Percentiles rank a stretch among this genome's conserved stretches.
Evolutionary conservation across 306 rosid species (phyloP).

Genomic region (Chamaecrista fasciculata): DNA sequence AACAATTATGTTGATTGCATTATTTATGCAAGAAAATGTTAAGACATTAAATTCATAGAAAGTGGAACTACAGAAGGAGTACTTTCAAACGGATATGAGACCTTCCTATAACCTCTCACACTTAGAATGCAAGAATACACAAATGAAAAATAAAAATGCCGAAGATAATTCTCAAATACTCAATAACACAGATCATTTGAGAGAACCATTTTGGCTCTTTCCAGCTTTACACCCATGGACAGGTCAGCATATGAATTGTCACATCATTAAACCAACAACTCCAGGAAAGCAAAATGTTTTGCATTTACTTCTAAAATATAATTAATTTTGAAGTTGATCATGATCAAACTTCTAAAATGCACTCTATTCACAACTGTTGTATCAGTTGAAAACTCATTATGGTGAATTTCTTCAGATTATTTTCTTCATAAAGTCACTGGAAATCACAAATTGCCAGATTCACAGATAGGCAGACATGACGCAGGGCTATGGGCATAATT

Average conservation of each 20-base stretch:
- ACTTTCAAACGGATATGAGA: slow-evolving; percentile 10
- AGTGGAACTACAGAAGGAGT: not conserved
- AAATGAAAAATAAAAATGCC: not conserved
- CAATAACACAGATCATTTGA: not conserved
- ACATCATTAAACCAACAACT: not conserved
- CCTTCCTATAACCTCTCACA: not conserved
- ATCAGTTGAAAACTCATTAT: not conserved
- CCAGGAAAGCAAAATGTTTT: not conserved
- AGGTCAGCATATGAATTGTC: not conserved
- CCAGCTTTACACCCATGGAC: slow-evolving; percentile 9
- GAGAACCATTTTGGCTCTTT: not conserved
- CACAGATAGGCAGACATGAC: not conserved
- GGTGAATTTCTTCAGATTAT: not conserved
- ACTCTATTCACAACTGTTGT: not conserved
- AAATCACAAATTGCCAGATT: slow-evolving; percentile 12
- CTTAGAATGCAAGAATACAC: not conserved
- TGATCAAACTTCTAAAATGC: not conserved
- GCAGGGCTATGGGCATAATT: not conserved
- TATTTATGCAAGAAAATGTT: too few relatives aligned
- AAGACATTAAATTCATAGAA: not conserved
- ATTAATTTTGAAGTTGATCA: not conserved
- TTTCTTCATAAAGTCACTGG: not conserved
- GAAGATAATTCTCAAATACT: not conserved
- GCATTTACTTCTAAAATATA: not conserved
- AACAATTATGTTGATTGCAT: not conserved